Base-by-base conservation (phyloP, 805 yeast species). In the Myxozyma kluyveri region DNA sequence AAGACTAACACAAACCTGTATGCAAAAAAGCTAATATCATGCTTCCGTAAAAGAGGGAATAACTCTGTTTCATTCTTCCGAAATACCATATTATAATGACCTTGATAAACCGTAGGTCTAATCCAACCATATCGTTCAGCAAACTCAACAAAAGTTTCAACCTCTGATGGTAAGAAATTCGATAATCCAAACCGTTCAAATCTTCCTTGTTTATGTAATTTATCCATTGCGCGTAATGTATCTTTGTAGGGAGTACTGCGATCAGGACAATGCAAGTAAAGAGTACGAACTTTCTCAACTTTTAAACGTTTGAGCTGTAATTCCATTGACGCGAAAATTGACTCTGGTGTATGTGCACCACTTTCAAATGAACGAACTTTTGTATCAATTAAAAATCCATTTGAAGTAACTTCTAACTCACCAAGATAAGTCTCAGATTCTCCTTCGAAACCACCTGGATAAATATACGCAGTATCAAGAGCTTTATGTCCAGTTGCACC, bases 51-150 rank as follows among this genome's bases (percentile, higher is more conserved):
- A 14, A 59, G 36, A 1, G 68, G 67, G 37, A 65, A 59, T 19
- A 65, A 47, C 10, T 61, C 62, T 4, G 29, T 10, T 47, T 64
- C 68, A 38, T 40, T 45, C 36, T 43, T 47, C 22, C 67, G 60
- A 14, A 66, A 52, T 35, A 65, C 56, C 23, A 64, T 59, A 44
- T 65, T 65, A 52, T 65, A 65, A 26, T 61, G 52, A 21, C 67
- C 68, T 46, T 65, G 68, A 49, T 58, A 63, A 17, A 65, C 66
- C 3, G 67, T 50, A 1, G 68, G 68, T 14, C 52, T 42, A 27
- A 63, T 57, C 52, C 64, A 64, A 17, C 56, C 57, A 40, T 64
- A 52, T 42, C 52, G 50, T 31, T 55, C 52, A 3, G 64, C 58
- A 45, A 48, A 43, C 10, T 53, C 39, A 44, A 60, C 54, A 38